Percentiles rank a stretch among this genome's conserved stretches.
Evolutionary conservation across 2,329 filamentous ascomycete species (phyloP).

Genomic region (Colletotrichum horii): DNA sequence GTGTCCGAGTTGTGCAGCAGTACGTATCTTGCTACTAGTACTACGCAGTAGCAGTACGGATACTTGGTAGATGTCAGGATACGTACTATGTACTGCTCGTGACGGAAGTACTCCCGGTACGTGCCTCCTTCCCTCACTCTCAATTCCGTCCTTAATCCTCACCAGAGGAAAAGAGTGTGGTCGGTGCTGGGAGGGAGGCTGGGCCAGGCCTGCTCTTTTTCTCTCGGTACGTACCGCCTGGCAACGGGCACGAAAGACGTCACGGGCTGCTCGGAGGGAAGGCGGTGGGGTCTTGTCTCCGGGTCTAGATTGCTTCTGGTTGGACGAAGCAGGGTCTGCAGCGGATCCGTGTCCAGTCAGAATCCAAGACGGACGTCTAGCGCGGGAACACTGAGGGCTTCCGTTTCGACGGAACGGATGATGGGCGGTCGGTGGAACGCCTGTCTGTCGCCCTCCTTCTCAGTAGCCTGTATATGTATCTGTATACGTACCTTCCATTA

Average conservation of each 20-base stretch:
- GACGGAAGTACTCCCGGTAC: background rate
- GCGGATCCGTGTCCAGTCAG: background rate
- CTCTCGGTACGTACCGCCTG: background rate
- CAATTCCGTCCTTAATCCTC: background rate
- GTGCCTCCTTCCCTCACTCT: background rate
- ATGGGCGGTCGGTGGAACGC: background rate
- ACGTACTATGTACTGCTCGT: background rate
- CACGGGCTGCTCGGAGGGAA: background rate
- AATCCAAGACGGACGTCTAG: background rate
- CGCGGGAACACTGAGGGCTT: background rate
- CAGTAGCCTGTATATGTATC: background rate
- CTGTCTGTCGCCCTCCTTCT: background rate
- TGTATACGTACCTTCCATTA: background rate
- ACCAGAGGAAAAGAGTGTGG: background rate
- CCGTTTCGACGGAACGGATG: background rate
- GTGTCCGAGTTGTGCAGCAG: background rate
- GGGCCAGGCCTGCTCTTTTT: background rate
- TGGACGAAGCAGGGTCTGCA: slow-evolving; percentile 4
- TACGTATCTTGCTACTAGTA: too few species aligned
- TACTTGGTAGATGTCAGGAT: background rate
- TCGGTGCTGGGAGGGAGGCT: background rate
- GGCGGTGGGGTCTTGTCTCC: background rate
- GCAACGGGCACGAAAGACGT: background rate
- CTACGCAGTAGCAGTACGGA: too few species aligned
- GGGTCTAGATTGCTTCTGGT: background rate